These are phyloP conservation scores for Aegilops longissima DNA, from an alignment of 176 grass and related monocot genomes.

Conservation along the genomic window DNA sequence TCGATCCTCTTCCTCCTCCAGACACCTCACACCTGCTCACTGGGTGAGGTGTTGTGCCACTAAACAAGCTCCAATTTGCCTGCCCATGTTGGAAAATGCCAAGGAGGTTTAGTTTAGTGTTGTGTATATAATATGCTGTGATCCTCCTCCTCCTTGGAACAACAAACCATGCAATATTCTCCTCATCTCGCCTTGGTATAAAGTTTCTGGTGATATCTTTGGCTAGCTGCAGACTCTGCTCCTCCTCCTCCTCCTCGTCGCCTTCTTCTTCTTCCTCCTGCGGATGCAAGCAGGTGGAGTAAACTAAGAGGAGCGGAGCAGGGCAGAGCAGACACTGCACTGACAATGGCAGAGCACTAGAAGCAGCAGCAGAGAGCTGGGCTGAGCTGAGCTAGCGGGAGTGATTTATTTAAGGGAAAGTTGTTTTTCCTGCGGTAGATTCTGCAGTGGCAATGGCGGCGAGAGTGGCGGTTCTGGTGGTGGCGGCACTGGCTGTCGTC, in stretches of 20 bases:
- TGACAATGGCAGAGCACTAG: slow-evolving; percentile 53
- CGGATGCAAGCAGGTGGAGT: slow-evolving; percentile 28
- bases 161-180: slow-evolving; percentile 3
- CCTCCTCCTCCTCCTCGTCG: not conserved
- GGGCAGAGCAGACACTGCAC: slow-evolving; percentile 20
- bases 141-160: not conserved
- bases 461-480: slow-evolving; percentile 15
- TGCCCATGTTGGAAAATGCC: slow-evolving; percentile 50
- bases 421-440: not conserved
- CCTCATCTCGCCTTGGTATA: slow-evolving; percentile 29
- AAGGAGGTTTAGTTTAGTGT: slow-evolving; percentile 34
- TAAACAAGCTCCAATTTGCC: slow-evolving; percentile 27
- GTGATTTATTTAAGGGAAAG: not conserved
- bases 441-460: slow-evolving; percentile 17
- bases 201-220: slow-evolving; percentile 36
- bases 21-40: slow-evolving; percentile 36
- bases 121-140: not conserved
- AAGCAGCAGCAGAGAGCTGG: slow-evolving; percentile 33
- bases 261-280: slow-evolving; percentile 13
- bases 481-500: slow-evolving; percentile 11
- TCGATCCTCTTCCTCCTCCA: slow-evolving; percentile 8
- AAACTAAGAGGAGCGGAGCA: slow-evolving; percentile 4
- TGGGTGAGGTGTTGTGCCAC: slow-evolving; percentile 40
- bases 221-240: slow-evolving; percentile 20
- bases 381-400: slow-evolving; percentile 5